Evolutionary conservation across 768 basidiomycete species (phyloP).

Genomic region (Obba rivulosa): DNA sequence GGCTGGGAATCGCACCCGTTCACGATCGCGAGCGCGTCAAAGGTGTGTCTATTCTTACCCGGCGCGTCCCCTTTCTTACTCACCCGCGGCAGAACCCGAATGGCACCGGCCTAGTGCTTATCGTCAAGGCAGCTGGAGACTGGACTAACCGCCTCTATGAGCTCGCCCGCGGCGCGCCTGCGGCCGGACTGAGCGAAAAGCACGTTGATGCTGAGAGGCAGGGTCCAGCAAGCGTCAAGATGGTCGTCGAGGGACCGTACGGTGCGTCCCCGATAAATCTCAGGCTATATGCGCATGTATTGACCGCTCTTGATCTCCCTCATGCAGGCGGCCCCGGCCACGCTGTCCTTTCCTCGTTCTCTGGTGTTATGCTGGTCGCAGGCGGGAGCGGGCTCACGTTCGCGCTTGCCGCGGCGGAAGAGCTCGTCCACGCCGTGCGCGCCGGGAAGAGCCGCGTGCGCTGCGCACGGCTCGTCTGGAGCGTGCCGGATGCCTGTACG

Average conservation of each 20-base stretch:
- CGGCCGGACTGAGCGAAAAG: slow-evolving; percentile 1
- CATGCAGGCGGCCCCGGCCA: slow-evolving; percentile 38
- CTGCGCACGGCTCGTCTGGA: slow-evolving; percentile 52
- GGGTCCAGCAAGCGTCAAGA: slow-evolving; percentile 19
- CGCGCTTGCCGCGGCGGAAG: slow-evolving; percentile 43
- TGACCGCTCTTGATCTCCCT: not conserved
- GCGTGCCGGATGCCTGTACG: slow-evolving; percentile 39
- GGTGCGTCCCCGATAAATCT: slow-evolving; percentile 21
- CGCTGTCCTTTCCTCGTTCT: slow-evolving; percentile 42
- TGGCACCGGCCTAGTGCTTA: slow-evolving; percentile 39
- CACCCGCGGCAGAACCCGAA: not conserved
- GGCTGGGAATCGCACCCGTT: slow-evolving; percentile 39
- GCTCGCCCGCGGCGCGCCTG: slow-evolving; percentile 23
- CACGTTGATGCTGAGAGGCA: slow-evolving; percentile 9
- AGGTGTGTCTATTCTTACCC: not conserved
- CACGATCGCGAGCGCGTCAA: slow-evolving; percentile 12
- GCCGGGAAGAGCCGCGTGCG: slow-evolving; percentile 32
- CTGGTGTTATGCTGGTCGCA: slow-evolving; percentile 48
- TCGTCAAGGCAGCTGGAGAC: slow-evolving; percentile 44
- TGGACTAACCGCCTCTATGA: slow-evolving; percentile 44
- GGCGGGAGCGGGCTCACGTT: slow-evolving; percentile 63
- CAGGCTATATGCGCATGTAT: not conserved
- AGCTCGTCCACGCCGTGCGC: slow-evolving; percentile 39
- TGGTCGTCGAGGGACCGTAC: slow-evolving; percentile 54
- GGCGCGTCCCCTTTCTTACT: not conserved